Evolutionary conservation across 805 yeast species (phyloP).

Genomic region (Ogataea nitratoaversa): DNA sequence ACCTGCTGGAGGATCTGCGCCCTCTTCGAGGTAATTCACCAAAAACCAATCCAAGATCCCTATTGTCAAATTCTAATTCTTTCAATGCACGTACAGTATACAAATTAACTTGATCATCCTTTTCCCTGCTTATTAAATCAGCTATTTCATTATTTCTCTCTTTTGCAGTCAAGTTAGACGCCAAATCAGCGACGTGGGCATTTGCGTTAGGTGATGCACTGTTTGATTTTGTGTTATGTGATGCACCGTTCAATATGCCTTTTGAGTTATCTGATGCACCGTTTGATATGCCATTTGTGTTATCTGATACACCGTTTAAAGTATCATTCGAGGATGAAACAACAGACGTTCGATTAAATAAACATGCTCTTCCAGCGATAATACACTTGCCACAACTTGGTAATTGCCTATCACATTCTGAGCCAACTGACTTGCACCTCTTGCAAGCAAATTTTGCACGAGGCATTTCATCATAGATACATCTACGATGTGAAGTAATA

Average conservation of each 20-base stretch:
- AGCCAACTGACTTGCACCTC: too few relatives aligned
- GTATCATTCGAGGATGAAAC: too few relatives aligned
- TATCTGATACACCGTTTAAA: too few relatives aligned
- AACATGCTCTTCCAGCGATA: too few relatives aligned
- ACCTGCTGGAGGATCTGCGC: neutral
- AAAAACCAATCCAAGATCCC: slow-evolving; percentile 2
- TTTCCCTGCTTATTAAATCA: neutral
- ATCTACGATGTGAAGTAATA: neutral
- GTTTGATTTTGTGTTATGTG: neutral
- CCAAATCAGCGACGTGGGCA: neutral
- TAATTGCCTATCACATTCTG: too few relatives aligned
- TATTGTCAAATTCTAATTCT: slow-evolving; percentile 14
- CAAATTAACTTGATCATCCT: neutral
- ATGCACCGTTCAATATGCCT: too few relatives aligned
- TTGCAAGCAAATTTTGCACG: too few relatives aligned
- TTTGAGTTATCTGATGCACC: too few relatives aligned
- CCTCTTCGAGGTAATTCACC: neutral
- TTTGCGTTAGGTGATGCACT: neutral
- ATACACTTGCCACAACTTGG: too few relatives aligned
- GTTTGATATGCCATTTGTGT: neutral
- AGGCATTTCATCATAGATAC: neutral
- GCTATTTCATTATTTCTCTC: neutral
- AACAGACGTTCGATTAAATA: too few relatives aligned
- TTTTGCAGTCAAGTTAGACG: neutral
- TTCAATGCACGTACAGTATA: slow-evolving; percentile 1